Evolutionary conservation across 768 basidiomycete species (phyloP).

Genomic region (Harrya chromipes): DNA sequence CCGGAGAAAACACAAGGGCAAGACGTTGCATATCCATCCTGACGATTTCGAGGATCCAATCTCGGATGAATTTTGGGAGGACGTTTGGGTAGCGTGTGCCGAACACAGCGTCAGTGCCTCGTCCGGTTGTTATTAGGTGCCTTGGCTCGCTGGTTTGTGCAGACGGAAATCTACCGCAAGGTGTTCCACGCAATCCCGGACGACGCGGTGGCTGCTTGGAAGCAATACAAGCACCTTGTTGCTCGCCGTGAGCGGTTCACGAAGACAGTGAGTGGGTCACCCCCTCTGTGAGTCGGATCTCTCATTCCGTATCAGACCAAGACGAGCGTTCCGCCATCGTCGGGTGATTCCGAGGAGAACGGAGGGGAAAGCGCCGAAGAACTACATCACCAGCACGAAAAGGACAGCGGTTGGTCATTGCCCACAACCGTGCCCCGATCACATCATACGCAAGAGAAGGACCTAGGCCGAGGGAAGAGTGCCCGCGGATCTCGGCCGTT

Average conservation of each 20-base stretch:
- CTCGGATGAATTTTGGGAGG: conserved; percentile 83
- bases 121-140: not conserved
- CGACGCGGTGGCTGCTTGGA: conserved; percentile 92
- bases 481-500: conserved; percentile 64
- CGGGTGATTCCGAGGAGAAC: conserved; percentile 50
- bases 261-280: conserved; percentile 50
- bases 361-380: conserved; percentile 21
- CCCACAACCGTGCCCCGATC: conserved; percentile 13
- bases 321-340: conserved; percentile 44
- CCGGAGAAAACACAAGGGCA: conserved; percentile 53
- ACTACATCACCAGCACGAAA: conserved; percentile 13
- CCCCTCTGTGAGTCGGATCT: not conserved
- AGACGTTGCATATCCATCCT: conserved; percentile 58
- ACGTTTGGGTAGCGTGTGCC: conserved; percentile 85
- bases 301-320: conserved; percentile 37
- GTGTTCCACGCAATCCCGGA: conserved; percentile 95
- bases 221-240: conserved; percentile 87
- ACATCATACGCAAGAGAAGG: conserved; percentile 37
- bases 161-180: conserved; percentile 95
- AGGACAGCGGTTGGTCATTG: conserved; percentile 18
- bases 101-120: conserved; percentile 72
- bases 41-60: conserved; percentile 88
- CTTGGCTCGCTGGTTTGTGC: conserved; percentile 2
- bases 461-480: conserved; percentile 35
- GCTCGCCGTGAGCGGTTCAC: conserved; percentile 70